These are phyloP conservation scores for Tinospora cordifolia DNA, from an alignment of 164 flowering plant species.

Conservation along the genomic window DNA sequence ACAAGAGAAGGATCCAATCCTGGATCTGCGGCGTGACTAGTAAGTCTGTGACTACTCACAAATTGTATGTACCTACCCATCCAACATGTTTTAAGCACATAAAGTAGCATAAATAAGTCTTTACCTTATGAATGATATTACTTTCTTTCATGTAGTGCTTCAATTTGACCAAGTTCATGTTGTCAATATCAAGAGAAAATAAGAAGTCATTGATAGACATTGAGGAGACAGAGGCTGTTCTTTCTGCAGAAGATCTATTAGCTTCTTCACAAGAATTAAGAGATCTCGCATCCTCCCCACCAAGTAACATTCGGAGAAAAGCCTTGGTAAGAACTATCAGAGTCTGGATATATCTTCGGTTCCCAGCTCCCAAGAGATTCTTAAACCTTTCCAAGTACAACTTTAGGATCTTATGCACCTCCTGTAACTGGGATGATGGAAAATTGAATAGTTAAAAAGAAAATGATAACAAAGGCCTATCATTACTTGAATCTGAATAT, in stretches of 20 bases:
- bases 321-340: constrained; percentile 63
- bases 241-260: constrained; percentile 20
- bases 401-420: constrained; percentile 45
- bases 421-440: constrained; percentile 58
- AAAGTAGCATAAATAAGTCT: constrained; percentile 1
- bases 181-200: constrained; percentile 78
- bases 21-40: not conserved
- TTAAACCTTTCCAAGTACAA: constrained; percentile 58
- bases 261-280: constrained; percentile 18
- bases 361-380: constrained; percentile 76
- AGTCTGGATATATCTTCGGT: constrained; percentile 88
- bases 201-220: constrained; percentile 85
- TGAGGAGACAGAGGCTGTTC: constrained; percentile 28
- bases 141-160: constrained; percentile 68
- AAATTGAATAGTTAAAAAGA: not conserved
- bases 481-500: too few species aligned
- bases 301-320: constrained; percentile 39
- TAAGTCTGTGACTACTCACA: not conserved
- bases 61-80: not conserved
- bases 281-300: constrained; percentile 20
- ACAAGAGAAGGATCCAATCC: not conserved
- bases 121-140: constrained; percentile 84
- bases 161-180: constrained; percentile 85
- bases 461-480: not conserved
- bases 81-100: not conserved